Evolutionary conservation across 805 yeast species (phyloP).

Genomic region (Jamesozyma rosinii): DNA sequence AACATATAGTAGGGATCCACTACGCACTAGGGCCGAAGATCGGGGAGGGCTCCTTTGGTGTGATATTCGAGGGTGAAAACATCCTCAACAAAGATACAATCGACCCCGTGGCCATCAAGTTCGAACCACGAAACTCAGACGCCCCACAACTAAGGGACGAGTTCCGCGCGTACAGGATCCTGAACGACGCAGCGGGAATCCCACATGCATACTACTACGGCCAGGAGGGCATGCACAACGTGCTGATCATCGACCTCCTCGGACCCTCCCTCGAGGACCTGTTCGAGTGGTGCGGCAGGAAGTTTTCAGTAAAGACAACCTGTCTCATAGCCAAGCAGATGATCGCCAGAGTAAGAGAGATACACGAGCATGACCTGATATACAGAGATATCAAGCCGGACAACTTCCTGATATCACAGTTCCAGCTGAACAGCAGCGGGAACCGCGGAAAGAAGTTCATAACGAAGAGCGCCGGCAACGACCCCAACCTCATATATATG

Average conservation of each 20-base stretch:
- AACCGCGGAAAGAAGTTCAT: conserved; percentile 40
- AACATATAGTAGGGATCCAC: conserved; percentile 44
- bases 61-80: conserved; percentile 73
- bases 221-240: conserved; percentile 94
- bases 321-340: conserved; percentile 92
- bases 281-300: conserved; percentile 96
- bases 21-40: conserved; percentile 75
- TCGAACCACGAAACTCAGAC: conserved; percentile 92
- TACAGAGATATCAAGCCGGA: conserved; percentile 97
- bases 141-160: conserved; percentile 97
- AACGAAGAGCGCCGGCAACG: conserved; percentile 18
- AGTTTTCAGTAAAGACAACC: conserved; percentile 78
- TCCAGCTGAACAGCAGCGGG: conserved; percentile 52
- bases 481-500: conserved; percentile 76
- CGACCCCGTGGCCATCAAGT: conserved; percentile 26
- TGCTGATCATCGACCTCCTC: conserved; percentile 82
- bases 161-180: conserved; percentile 84
- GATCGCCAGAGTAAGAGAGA: conserved; percentile 75
- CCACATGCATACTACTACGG: conserved; percentile 98
- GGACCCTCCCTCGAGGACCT: conserved; percentile 95
- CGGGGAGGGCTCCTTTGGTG: conserved; percentile 84
- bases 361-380: conserved; percentile 84
- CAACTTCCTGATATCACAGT: conserved; percentile 60
- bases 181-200: conserved; percentile 74
- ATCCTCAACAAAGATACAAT: conserved; percentile 37